Base-by-base conservation (phyloP, 768 basidiomycete genomes). In the Suillus ampliporus region DNA sequence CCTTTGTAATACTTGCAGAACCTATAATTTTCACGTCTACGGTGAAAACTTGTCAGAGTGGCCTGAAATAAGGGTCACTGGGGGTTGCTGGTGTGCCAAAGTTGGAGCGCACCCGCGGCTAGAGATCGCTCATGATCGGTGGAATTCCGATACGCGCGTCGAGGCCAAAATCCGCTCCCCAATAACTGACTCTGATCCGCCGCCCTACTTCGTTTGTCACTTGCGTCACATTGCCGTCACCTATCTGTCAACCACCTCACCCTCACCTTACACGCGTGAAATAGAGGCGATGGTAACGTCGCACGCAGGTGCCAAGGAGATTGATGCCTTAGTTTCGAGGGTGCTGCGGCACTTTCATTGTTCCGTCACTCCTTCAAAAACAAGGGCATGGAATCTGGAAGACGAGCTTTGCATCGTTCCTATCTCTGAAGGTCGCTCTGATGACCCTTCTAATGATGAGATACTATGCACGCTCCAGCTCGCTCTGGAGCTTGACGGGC, bases 1-100 rank as follows among this genome's bases (percentile, higher is more conserved):
- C 50, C 78, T 86, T 64, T 85, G 84, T 67, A 68, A 78, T 38
- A 80, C 85, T 61, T 85, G 84, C 71, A 74, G 78, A 65, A 75
- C 79, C 21, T 86, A 83, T 69, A 80, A 86, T 67, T 71, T 82
- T 23, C 83, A 85, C 61, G 83, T 87, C 28, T 86, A 81, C 64
- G 85, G 85, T 1, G 75, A 76, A 35, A 80, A 83, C 63, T 74
- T 86, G 10, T 84, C 82, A 70, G 77, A 82, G 51, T 87, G 85
- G 85, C 81, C 82, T 48, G 80, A 83, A 60, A 82, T 84, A 59
- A 79, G 76, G 52, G 71, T 68, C 44, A 74, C 72, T 8, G 78
- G 83, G 2, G 77, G 81, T 17, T 87, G 86, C 67, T 74, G 74
- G n/a, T 86, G 85, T 68, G 61, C 68, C 46, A 67, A 71, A 46